Evolutionary conservation across 2,329 filamentous ascomycete genomes (phyloP).

Genomic region (Phyllosticta capitalensis): DNA sequence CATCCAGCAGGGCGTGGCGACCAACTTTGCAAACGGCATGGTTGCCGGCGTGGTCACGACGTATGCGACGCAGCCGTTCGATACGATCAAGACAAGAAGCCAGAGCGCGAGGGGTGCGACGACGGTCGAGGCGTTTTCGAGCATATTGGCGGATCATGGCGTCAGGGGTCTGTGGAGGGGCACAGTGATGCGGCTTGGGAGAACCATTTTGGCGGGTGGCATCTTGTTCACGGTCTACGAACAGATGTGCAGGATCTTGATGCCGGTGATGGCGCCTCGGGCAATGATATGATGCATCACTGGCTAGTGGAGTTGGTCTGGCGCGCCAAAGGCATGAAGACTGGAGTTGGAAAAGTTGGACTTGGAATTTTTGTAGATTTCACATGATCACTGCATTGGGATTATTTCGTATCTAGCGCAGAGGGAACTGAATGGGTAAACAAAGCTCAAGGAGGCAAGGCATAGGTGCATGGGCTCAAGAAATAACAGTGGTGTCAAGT

Average conservation of each 20-base stretch:
- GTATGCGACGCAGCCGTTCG: conserved; percentile 51
- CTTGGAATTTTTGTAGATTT: too few species aligned
- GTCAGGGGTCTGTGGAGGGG: conserved; percentile 56
- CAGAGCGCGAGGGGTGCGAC: conserved; percentile 51
- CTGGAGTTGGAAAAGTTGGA: too few species aligned
- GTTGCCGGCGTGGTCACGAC: conserved; percentile 53
- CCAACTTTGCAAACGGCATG: conserved; percentile 54
- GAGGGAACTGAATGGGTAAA: too few species aligned
- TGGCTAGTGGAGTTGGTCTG: too few species aligned
- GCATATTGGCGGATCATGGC: conserved; percentile 48
- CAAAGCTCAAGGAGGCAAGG: too few species aligned
- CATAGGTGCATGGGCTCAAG: too few species aligned
- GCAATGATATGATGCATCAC: too few species aligned
- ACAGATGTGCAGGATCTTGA: background rate
- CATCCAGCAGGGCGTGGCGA: conserved; percentile 40
- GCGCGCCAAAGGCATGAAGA: too few species aligned
- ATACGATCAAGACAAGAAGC: conserved; percentile 54
- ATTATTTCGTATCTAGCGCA: too few species aligned
- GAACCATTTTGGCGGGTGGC: conserved; percentile 56
- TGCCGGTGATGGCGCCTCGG: conserved; percentile 2
- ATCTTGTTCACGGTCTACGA: conserved; percentile 7
- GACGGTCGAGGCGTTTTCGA: conserved; percentile 46
- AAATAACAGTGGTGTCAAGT: too few species aligned
- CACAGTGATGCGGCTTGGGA: conserved; percentile 56
- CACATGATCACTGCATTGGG: too few species aligned